Percentiles rank a stretch among this genome's conserved stretches.
Evolutionary conservation across 805 yeast species (phyloP).

Genomic region (Hanseniaspora lindneri): DNA sequence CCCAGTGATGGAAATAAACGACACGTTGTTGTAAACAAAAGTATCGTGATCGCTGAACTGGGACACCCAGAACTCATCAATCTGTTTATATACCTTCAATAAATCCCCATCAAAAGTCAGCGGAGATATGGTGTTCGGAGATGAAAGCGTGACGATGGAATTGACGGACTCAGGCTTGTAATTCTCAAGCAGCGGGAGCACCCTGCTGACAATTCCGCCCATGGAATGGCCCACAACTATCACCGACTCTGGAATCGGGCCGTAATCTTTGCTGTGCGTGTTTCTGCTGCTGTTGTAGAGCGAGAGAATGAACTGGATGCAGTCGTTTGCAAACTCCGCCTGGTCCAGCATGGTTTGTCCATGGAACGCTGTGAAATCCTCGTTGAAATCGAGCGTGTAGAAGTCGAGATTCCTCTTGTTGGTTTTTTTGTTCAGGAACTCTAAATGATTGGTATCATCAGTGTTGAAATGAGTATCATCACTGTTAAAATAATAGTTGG

Average conservation of each 20-base stretch:
- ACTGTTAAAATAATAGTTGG: constrained; percentile 40
- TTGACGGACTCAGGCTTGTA: constrained; percentile 62
- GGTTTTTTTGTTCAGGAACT: constrained; percentile 19
- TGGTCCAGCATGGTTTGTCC: constrained; percentile 89
- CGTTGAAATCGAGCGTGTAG: constrained; percentile 87
- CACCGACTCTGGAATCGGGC: constrained; percentile 49
- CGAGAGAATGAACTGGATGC: constrained; percentile 60
- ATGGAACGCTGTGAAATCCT: constrained; percentile 91
- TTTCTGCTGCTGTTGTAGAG: constrained; percentile 36
- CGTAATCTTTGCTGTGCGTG: constrained; percentile 21
- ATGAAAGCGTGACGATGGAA: constrained; percentile 71
- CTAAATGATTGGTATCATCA: constrained; percentile 8
- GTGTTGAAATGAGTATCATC: constrained; percentile 24
- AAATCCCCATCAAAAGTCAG: constrained; percentile 87
- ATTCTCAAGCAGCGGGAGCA: constrained; percentile 69
- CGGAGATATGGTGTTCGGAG: constrained; percentile 90
- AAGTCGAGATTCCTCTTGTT: constrained; percentile 53
- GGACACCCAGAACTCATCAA: constrained; percentile 70
- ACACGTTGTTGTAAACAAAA: constrained; percentile 35
- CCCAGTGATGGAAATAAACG: constrained; percentile 79
- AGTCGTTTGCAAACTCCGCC: constrained; percentile 86
- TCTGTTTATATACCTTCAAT: constrained; percentile 55
- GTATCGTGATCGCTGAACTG: constrained; percentile 34
- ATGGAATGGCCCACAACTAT: constrained; percentile 82
- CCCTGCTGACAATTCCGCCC: constrained; percentile 94